Conservation (phyloP, 805 yeast species). For the Zygotorulaspora chibaensis region DNA sequence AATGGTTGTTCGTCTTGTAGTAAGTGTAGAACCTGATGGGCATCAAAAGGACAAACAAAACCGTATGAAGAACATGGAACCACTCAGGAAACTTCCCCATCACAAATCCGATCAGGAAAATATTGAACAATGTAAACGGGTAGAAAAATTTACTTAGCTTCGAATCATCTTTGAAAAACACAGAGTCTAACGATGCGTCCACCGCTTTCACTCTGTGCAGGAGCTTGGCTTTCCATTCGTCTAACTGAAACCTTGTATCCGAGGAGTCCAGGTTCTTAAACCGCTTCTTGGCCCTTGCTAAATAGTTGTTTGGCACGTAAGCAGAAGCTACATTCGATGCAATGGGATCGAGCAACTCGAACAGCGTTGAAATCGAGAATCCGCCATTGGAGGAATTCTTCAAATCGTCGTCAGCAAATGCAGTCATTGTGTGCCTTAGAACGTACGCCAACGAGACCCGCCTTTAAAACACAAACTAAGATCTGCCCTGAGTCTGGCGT, state of each 20-base stretch:
- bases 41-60: constrained; percentile 56
- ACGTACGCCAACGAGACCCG: no score
- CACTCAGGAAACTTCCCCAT: constrained; percentile 74
- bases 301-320: constrained; percentile 12
- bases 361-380: constrained; percentile 19
- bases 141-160: constrained; percentile 76
- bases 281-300: constrained; percentile 13
- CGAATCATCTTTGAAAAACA: constrained; percentile 40
- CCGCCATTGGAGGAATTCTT: constrained; percentile 7
- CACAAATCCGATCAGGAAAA: constrained; percentile 68
- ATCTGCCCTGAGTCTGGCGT: not conserved
- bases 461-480: no score
- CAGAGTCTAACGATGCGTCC: constrained; percentile 26
- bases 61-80: constrained; percentile 74
- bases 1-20: constrained; percentile 74
- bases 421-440: not conserved
- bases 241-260: constrained; percentile 20
- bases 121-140: constrained; percentile 61
- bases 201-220: constrained; percentile 22
- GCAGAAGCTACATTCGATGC: constrained; percentile 24
- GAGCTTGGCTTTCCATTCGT: constrained; percentile 22
- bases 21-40: constrained; percentile 84
- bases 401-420: constrained; percentile 6
- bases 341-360: constrained; percentile 31
- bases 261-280: constrained; percentile 10